phyloP scores from a whole-genome alignment of 2,329 filamentous ascomycete genomes.

The Samsoniella hepiali region DNA sequence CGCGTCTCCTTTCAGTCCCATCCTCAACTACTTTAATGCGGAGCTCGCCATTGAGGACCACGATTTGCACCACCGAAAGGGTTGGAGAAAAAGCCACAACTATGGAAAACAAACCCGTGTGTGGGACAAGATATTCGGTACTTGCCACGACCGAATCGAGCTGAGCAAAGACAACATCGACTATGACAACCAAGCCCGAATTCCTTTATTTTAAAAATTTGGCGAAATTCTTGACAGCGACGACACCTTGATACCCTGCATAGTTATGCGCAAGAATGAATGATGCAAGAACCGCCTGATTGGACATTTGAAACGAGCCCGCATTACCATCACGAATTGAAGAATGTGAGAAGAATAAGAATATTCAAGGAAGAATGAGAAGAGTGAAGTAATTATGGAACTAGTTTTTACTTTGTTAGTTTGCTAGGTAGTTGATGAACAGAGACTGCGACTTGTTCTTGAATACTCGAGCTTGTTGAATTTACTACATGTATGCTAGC shows the following conservation, averaged over 20 bases:
- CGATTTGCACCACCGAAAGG: conserved; percentile 26
- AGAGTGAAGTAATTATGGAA: too few relatives aligned
- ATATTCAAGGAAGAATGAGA: too few relatives aligned
- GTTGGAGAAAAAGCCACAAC: conserved; percentile 35
- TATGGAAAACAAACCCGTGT: conserved; percentile 37
- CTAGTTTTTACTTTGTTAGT: too few relatives aligned
- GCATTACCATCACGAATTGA: too few relatives aligned
- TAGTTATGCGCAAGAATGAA: neutral
- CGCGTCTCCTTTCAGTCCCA: conserved; percentile 30
- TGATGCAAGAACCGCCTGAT: too few relatives aligned
- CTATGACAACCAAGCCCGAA: conserved; percentile 25
- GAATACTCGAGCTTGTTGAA: too few relatives aligned
- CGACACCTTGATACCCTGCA: neutral
- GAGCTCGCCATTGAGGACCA: conserved; percentile 40
- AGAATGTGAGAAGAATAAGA: too few relatives aligned
- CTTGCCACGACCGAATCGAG: conserved; percentile 36
- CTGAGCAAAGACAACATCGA: conserved; percentile 29
- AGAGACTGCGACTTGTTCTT: too few relatives aligned
- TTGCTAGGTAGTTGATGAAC: too few relatives aligned
- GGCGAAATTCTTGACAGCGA: neutral
- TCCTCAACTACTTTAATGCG: conserved; percentile 30
- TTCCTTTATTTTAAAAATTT: neutral
- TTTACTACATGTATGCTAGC: too few relatives aligned
- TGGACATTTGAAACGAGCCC: too few relatives aligned
- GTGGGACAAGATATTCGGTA: conserved; percentile 35